Evolutionary conservation across 2,329 filamentous ascomycete genomes (phyloP), one percentile per base, ranked within the genome.

Genomic region (Metarhizium rileyi): DNA sequence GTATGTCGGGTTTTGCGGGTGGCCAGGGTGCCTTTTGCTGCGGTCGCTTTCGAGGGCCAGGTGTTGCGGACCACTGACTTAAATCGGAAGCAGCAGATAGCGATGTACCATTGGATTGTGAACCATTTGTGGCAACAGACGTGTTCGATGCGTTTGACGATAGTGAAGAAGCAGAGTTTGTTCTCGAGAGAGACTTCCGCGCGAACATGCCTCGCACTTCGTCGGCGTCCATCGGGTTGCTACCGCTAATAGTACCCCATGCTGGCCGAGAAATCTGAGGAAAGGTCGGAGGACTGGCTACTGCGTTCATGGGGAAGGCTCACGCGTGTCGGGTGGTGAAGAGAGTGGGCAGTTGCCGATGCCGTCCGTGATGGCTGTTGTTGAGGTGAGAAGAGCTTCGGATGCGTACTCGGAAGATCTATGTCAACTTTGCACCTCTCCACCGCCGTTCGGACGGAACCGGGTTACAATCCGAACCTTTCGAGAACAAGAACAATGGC

Each of bases 121-220:
- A 73, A 46, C 77, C 73, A 61, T 79, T 74, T 50, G 80, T 77
- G 36, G 80, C 77, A 54, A 86, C 72, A 49, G 84, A 86, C 2
- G 84, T 81, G 10, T 70, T 74, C 5, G 80, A 83, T 16, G 79
- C 77, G 50, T 69, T 70, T 28, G 81, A 83, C 14, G 87, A 86
- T 55, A 94, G 76, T 43, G 90, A 95, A 4, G 90, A 95, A 51
- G 89, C 93, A 33, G 91, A 97, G 74, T 89, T 95, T 62, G 85
- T 85, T 66, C 91, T 83, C 66, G 91, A 87, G 53, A 89, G 77
- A 63, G 78, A 83, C 72, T 95, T 96, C 60, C 90, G 87, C 63
- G 87, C 84, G 67, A 94, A 88, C 80, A 95, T 90, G 67, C 86
- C 84, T 71, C 86, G 82, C 57, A 85, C 81, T 69, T 95, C 88